These are phyloP conservation scores for Naganishia onofrii DNA, from an alignment of 768 basidiomycete species.

Conservation along the genomic window DNA sequence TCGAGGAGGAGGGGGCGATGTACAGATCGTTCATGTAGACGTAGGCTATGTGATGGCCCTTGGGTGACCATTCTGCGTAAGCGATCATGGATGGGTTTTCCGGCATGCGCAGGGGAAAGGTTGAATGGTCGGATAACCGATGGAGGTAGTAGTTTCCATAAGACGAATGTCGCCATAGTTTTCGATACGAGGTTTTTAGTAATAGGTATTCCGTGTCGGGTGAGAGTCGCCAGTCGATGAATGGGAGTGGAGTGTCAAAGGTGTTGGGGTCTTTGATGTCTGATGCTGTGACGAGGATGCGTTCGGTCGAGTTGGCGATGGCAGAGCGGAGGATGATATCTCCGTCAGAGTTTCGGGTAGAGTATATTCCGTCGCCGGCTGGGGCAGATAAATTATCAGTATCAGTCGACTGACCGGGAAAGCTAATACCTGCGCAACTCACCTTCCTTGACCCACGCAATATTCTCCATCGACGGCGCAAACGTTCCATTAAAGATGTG, in stretches of 20 bases:
- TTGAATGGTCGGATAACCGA: constrained; percentile 65
- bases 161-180: constrained; percentile 94
- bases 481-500: constrained; percentile 94
- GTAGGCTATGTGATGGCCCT: constrained; percentile 75
- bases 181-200: constrained; percentile 68
- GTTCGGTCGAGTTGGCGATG: constrained; percentile 57
- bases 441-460: constrained; percentile 95
- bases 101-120: constrained; percentile 69
- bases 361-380: constrained; percentile 96
- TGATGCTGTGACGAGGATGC: constrained; percentile 44
- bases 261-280: constrained; percentile 36
- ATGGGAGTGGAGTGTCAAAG: constrained; percentile 48
- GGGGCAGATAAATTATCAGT: too few species aligned
- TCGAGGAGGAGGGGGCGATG: constrained; percentile 58
- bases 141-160: constrained; percentile 94
- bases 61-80: constrained; percentile 85
- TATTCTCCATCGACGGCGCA: constrained; percentile 49
- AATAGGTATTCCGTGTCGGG: constrained; percentile 88
- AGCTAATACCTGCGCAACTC: constrained; percentile 37
- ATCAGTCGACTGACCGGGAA: too few species aligned
- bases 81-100: constrained; percentile 68
- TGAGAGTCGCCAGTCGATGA: constrained; percentile 74
- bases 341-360: constrained; percentile 59
- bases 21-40: constrained; percentile 87
- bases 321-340: constrained; percentile 78